Evolutionary conservation across 352 stramenopile species (phyloP).

Genomic region (Phytophthora citrophthora): DNA sequence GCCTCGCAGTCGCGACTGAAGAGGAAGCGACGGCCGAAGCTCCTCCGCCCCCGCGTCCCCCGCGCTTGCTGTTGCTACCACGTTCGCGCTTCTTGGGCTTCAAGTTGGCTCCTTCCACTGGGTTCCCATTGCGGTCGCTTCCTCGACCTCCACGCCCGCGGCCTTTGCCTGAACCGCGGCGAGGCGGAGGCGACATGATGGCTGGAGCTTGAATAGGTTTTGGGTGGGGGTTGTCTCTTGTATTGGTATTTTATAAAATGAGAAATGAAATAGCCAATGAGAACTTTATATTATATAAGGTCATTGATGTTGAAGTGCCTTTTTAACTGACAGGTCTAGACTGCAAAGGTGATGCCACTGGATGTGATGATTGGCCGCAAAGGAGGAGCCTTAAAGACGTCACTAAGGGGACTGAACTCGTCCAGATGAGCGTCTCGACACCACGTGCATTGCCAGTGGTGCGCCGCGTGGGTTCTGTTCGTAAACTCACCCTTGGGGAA

Average conservation of each 20-base stretch:
- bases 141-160: conserved; percentile 32
- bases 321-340: neutral
- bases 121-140: conserved; percentile 13
- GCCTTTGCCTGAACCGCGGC: conserved; percentile 34
- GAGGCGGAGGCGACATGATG: conserved; percentile 41
- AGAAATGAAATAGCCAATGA: too few species aligned
- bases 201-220: conserved; percentile 7
- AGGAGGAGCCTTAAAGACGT: conserved; percentile 29
- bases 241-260: neutral
- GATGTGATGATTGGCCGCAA: conserved; percentile 27
- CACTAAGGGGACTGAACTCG: conserved; percentile 32
- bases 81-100: conserved; percentile 39
- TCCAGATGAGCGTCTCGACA: conserved; percentile 41
- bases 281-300: neutral
- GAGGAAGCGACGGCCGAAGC: conserved; percentile 6
- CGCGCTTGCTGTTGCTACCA: conserved; percentile 32
- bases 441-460: conserved; percentile 73
- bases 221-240: conserved; percentile 1
- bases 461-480: conserved; percentile 44
- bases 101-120: neutral
- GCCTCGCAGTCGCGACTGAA: conserved; percentile 19
- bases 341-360: conserved; percentile 19
- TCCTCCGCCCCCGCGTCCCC: conserved; percentile 12
- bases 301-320: neutral
- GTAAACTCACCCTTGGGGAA: conserved; percentile 60